Percentiles rank a stretch among this genome's conserved stretches.
Evolutionary conservation across 23 red algal species (phyloP).

Genomic region (Gracilaria vermiculophylla): DNA sequence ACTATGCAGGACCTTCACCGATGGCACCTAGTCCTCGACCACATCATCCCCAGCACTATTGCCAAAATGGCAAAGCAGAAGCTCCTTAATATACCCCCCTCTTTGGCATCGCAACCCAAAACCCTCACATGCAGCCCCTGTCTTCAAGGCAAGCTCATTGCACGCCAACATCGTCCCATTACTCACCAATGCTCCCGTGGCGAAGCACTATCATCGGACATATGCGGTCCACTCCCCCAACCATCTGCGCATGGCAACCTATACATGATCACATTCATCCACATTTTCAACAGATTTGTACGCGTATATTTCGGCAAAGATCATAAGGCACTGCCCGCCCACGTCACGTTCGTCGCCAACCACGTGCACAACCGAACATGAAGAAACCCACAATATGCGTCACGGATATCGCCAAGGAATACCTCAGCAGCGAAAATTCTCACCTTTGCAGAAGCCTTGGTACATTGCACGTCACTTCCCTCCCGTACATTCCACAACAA

Average conservation of each 20-base stretch:
- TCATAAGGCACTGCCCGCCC: no score
- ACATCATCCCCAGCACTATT: background rate
- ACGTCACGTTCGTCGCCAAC: background rate
- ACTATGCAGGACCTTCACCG: background rate
- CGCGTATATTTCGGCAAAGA: background rate
- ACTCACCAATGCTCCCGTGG: background rate
- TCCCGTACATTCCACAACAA: slow-evolving; percentile 19
- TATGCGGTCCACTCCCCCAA: background rate
- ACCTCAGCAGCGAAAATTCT: background rate
- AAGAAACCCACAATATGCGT: background rate
- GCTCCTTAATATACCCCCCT: background rate
- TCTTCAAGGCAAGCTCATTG: background rate
- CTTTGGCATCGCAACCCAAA: background rate
- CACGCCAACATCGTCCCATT: background rate
- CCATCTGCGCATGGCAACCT: background rate
- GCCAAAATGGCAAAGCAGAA: background rate
- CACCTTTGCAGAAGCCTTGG: background rate
- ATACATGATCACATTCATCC: background rate
- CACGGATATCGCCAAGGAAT: background rate
- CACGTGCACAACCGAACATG: background rate
- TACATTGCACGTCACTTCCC: background rate
- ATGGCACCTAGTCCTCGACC: background rate
- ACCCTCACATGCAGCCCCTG: background rate
- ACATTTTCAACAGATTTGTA: background rate
- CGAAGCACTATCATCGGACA: background rate